phyloP scores from a whole-genome alignment of 176 grass and related monocot genomes.

The Panicum miliaceum region DNA sequence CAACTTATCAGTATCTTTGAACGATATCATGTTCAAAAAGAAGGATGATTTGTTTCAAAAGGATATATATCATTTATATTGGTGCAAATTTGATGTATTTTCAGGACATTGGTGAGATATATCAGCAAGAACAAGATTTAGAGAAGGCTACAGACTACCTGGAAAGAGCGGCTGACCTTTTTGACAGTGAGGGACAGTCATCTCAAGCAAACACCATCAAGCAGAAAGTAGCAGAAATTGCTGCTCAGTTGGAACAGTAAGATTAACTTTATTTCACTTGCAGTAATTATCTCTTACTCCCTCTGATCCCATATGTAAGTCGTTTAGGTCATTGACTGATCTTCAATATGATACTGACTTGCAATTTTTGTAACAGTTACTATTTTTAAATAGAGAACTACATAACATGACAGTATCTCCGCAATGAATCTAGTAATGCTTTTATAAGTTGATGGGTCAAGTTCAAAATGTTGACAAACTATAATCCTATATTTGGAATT shows the following conservation, averaged over 20 bases:
- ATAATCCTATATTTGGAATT: neutral
- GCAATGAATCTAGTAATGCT: neutral
- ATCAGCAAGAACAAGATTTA: conserved; percentile 91
- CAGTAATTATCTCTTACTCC: neutral
- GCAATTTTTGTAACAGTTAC: neutral
- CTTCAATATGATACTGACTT: neutral
- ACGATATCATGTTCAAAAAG: neutral
- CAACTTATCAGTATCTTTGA: neutral
- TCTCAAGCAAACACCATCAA: conserved; percentile 84
- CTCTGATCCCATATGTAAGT: neutral
- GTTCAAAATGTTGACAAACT: neutral
- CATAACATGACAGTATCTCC: neutral
- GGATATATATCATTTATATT: conserved; percentile 10
- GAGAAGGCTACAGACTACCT: conserved; percentile 85
- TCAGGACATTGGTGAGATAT: conserved; percentile 96
- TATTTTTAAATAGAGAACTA: conserved; percentile 5
- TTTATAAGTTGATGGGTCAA: neutral
- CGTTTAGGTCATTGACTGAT: neutral
- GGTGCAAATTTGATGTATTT: conserved; percentile 42
- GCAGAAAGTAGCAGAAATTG: conserved; percentile 93
- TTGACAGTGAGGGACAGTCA: conserved; percentile 80
- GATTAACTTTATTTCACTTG: conserved; percentile 34
- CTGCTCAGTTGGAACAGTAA: conserved; percentile 99
- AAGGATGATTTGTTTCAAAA: conserved; percentile 16
- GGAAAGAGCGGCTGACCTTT: conserved; percentile 89